phyloP scores from a whole-genome alignment of 257 asterid genomes.

The Solanum bulbocastanum region DNA sequence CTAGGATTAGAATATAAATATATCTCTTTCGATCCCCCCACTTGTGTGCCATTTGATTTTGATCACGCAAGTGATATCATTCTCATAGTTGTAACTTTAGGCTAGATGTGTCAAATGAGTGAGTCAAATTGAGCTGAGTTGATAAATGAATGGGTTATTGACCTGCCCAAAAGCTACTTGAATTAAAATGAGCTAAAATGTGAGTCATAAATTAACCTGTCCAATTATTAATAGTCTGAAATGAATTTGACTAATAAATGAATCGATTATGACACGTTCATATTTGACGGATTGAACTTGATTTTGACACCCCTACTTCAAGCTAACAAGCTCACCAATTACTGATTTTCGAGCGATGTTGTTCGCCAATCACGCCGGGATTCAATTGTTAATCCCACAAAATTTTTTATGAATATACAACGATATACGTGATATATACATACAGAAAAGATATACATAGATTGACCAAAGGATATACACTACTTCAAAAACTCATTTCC shows the following conservation, averaged over 20 bases:
- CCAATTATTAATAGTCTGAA: too few species aligned
- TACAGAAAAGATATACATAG: too few species aligned
- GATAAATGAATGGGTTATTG: not conserved
- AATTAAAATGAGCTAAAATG: too few species aligned
- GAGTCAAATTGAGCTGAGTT: not conserved
- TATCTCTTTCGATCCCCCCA: too few species aligned
- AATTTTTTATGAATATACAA: not conserved
- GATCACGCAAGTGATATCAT: too few species aligned
- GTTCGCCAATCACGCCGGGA: not conserved
- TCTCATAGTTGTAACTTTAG: not conserved
- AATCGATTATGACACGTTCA: not conserved
- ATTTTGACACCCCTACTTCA: too few species aligned
- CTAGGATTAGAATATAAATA: too few species aligned
- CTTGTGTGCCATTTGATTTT: too few species aligned
- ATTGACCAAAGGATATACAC: too few species aligned
- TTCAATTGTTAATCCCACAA: not conserved
- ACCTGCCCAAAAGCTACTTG: not conserved
- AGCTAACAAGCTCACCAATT: not conserved
- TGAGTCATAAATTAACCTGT: not conserved
- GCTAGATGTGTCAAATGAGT: not conserved
- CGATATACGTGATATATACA: not conserved
- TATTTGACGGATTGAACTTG: too few species aligned
- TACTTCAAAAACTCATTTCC: too few species aligned
- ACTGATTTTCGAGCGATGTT: not conserved
- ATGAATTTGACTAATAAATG: too few species aligned